A percentile compares a stretch with the other conserved stretches of the same genome.
Evolutionary conservation across 768 basidiomycete genomes (phyloP).

Genomic region (Naganishia vaughanmartiniae): DNA sequence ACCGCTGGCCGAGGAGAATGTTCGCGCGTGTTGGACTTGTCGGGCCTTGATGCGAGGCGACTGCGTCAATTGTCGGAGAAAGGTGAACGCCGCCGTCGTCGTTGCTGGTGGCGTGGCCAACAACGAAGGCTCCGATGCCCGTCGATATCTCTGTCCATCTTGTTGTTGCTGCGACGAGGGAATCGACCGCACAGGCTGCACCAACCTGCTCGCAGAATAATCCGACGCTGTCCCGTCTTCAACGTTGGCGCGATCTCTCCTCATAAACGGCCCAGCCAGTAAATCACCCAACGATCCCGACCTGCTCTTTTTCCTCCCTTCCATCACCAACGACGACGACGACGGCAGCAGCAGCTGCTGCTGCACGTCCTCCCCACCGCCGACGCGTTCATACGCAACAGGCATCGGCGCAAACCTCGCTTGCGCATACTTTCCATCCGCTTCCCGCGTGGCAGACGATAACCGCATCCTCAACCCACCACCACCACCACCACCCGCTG

Average conservation of each 20-base stretch:
- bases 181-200: background rate
- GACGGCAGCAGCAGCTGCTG: no score
- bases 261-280: background rate
- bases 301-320: background rate
- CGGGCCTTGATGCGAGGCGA: background rate
- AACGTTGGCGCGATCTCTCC: background rate
- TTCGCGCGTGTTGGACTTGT: no score
- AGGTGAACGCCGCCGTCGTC: background rate
- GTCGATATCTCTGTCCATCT: background rate
- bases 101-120: background rate
- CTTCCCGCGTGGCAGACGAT: background rate
- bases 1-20: no score
- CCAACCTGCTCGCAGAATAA: no score
- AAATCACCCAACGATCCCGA: background rate
- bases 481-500: background rate
- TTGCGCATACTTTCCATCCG: background rate
- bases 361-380: no score
- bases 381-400: background rate
- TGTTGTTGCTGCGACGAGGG: background rate
- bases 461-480: constrained; percentile 9
- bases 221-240: background rate
- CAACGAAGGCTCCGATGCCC: background rate
- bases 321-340: background rate
- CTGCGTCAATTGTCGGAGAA: background rate
- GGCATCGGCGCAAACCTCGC: constrained; percentile 21